These are phyloP conservation scores for Polytrichum commune DNA, from an alignment of 225 moss, liverwort and hornwort species.

Conservation along the genomic window DNA sequence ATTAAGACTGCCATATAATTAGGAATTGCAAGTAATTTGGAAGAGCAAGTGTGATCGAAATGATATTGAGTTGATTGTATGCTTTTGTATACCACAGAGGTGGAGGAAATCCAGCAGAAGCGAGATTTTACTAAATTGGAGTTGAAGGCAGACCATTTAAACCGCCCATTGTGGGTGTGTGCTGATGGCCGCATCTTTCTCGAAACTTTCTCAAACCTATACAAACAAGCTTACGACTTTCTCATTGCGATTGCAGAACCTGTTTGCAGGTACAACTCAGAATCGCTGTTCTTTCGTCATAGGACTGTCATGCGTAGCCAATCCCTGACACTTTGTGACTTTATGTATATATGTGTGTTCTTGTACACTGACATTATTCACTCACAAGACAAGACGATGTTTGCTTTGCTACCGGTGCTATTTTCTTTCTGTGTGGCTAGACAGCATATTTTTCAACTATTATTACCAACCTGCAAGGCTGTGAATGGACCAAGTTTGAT, in stretches of 20 bases:
- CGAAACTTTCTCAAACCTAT: constrained; percentile 82
- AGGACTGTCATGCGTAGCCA: neutral
- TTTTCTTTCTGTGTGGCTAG: too few species aligned
- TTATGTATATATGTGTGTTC: too few species aligned
- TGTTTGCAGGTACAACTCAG: constrained; percentile 66
- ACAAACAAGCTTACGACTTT: constrained; percentile 97
- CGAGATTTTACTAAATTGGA: constrained; percentile 90
- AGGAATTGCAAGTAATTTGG: neutral
- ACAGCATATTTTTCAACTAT: too few species aligned
- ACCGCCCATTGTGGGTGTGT: constrained; percentile 91
- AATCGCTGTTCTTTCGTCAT: neutral
- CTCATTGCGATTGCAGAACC: constrained; percentile 98
- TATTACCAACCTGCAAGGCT: too few species aligned
- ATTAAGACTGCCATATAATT: neutral
- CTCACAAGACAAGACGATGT: too few species aligned
- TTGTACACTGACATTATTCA: too few species aligned
- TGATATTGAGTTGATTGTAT: neutral
- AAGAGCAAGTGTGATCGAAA: neutral
- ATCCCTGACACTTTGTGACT: neutral
- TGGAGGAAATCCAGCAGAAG: constrained; percentile 57
- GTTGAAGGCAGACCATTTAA: constrained; percentile 75
- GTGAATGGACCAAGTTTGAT: neutral
- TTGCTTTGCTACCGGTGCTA: too few species aligned
- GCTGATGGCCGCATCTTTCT: constrained; percentile 91
- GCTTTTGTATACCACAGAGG: constrained; percentile 10